Evolutionary conservation across 2,329 filamentous ascomycete genomes (phyloP).

Genomic region (Xylariaceae sp.): DNA sequence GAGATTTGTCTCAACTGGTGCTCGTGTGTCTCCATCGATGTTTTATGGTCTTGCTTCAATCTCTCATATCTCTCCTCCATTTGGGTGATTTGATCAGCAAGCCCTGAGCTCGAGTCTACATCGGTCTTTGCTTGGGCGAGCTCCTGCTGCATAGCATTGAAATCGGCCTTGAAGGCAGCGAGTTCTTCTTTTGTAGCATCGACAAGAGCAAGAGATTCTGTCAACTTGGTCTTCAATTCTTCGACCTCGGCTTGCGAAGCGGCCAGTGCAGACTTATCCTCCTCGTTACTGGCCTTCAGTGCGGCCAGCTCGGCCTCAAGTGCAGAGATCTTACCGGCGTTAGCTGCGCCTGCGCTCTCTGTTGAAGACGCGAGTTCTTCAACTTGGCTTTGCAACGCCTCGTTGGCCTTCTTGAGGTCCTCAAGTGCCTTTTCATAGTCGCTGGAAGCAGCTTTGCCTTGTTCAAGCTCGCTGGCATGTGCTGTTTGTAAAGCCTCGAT

Average conservation of each 20-base stretch:
- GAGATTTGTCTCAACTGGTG: slow-evolving; percentile 56
- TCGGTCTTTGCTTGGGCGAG: slow-evolving; percentile 43
- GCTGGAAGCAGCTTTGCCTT: slow-evolving; percentile 41
- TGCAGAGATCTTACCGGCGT: slow-evolving; percentile 42
- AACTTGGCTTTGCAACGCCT: slow-evolving; percentile 52
- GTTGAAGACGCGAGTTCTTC: slow-evolving; percentile 48
- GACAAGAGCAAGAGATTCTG: slow-evolving; percentile 25
- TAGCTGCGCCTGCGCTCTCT: slow-evolving; percentile 43
- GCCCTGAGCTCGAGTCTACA: slow-evolving; percentile 32
- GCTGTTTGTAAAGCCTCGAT: slow-evolving; percentile 50
- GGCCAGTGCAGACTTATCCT: slow-evolving; percentile 46
- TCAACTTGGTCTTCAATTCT: slow-evolving; percentile 35
- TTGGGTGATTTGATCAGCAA: slow-evolving; percentile 24
- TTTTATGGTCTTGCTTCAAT: slow-evolving; percentile 46
- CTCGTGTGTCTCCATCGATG: slow-evolving; percentile 46
- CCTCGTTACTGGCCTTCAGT: slow-evolving; percentile 46
- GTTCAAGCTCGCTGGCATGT: slow-evolving; percentile 48
- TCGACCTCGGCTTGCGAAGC: slow-evolving; percentile 39
- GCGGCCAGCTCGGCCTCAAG: slow-evolving; percentile 51
- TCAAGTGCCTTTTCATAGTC: slow-evolving; percentile 47
- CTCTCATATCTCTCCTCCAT: slow-evolving; percentile 37
- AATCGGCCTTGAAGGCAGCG: slow-evolving; percentile 45
- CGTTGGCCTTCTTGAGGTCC: slow-evolving; percentile 49
- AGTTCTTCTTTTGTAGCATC: slow-evolving; percentile 41
- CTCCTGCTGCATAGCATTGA: slow-evolving; percentile 45